Evolutionary conservation across 495 filamentous ascomycete genomes (phyloP), one percentile per base, ranked within the genome.

Genomic region (Chaetomidium leptoderma): DNA sequence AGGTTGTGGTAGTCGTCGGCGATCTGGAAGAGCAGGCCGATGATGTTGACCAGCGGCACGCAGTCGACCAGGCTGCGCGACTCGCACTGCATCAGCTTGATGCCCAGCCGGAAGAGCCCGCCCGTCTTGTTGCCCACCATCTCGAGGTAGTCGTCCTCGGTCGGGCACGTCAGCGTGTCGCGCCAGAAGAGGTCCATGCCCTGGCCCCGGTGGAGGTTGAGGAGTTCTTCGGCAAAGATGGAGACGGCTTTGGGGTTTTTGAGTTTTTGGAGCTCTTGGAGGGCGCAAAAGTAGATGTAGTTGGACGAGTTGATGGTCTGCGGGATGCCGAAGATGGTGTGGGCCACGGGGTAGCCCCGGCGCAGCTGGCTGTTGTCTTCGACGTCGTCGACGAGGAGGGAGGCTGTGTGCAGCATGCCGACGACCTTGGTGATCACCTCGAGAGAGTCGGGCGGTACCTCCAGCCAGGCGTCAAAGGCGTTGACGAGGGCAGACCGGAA

Each of bases 101-200:
- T 84, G 24, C 91, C 93, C 11, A 99, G 79, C 48, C 93, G 83
- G 78, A 99, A 97, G 9, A 99, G 81, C 2, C 93, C 93, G 26
- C 93, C 93, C 4, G 93, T 99, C 73, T 99, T 97, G 74, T 97
- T 97, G 62, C 86, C 85, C 40, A 98, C 95, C 93, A 98, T 98
- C 71, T 97, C 92, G 16, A 98, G 82, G 74, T 98, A 98, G 67
- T 97, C 92, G 59, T 96, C 91, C 73, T 97, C 92, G 44, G 83
- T 91, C 27, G 93, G 93, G 70, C 91, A 96, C 30, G 86, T 96
- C 48, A 97, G 78, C 6, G 89, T 91, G 73, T 97, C 93, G 13
- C 93, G 82, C 93, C 93, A 99, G 77, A 89, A 96, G 50, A 99
- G 81, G 66, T 99, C 93, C 88, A 97, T 95, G 37, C 93, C 93